Evolutionary conservation across 495 filamentous ascomycete species (phyloP).

Genomic region (Extremus antarcticus): DNA sequence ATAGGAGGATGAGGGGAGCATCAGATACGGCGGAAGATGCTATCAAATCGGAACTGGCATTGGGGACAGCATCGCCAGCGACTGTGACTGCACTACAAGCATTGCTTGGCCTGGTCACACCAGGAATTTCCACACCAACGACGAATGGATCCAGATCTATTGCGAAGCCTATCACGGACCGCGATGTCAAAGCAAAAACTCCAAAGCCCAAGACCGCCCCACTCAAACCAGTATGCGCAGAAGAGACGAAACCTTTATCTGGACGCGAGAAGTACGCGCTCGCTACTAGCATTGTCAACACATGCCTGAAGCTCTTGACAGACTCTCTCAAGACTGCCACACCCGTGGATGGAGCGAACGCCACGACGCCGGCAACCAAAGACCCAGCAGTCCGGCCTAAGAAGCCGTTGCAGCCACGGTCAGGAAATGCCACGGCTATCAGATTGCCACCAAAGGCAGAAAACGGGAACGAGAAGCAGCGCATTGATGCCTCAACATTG

Average conservation of each 20-base stretch:
- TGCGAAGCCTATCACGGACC: background rate
- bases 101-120: background rate
- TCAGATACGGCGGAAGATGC: background rate
- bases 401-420: conserved; percentile 19
- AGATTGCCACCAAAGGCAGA: conserved; percentile 7
- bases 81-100: background rate
- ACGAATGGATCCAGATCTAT: background rate
- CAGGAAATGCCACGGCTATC: conserved; percentile 5
- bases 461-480: background rate
- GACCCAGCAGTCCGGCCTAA: background rate
- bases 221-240: conserved; percentile 2
- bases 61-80: background rate
- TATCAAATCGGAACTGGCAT: background rate
- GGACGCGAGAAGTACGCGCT: conserved; percentile 16
- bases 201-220: background rate
- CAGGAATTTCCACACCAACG: background rate
- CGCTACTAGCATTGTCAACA: conserved; percentile 22
- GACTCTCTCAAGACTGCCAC: conserved; percentile 51
- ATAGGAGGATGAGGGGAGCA: background rate
- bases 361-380: background rate
- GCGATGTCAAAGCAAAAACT: background rate
- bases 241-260: conserved; percentile 1
- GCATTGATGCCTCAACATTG: too few relatives aligned
- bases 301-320: conserved; percentile 47
- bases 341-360: background rate